Evolutionary conservation across 306 rosid genomes (phyloP).

Genomic region (Neltuma alba): DNA sequence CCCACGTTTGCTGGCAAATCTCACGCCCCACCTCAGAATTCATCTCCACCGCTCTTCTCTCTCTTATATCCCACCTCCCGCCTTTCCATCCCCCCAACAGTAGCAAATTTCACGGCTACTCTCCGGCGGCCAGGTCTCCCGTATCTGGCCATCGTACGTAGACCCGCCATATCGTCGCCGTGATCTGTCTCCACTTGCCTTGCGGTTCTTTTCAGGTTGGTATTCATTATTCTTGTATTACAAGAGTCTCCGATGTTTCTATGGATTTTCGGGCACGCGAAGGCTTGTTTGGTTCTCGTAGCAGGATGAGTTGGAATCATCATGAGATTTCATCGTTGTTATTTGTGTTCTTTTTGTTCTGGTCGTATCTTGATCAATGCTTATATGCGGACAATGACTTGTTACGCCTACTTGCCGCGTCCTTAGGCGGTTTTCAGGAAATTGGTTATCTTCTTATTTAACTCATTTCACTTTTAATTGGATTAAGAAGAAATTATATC

Average conservation of each 20-base stretch:
- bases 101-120: background rate
- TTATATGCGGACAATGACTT: background rate
- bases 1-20: constrained; percentile 2
- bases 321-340: background rate
- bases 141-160: background rate
- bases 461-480: background rate
- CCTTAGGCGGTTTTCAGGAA: background rate
- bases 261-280: background rate
- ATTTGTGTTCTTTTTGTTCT: background rate
- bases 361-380: background rate
- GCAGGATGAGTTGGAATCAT: background rate
- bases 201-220: constrained; percentile 36
- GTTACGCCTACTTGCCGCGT: background rate
- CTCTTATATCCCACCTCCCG: background rate
- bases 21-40: background rate
- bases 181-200: background rate
- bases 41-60: background rate
- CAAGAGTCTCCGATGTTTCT: background rate
- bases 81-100: background rate
- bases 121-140: constrained; percentile 13
- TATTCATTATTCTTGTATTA: background rate
- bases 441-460: background rate
- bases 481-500: background rate
- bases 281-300: background rate
- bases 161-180: background rate